Percentiles rank a stretch among this genome's conserved stretches.
Evolutionary conservation across 2,329 filamentous ascomycete species (phyloP).

Genomic region (Triangularia setosa): DNA sequence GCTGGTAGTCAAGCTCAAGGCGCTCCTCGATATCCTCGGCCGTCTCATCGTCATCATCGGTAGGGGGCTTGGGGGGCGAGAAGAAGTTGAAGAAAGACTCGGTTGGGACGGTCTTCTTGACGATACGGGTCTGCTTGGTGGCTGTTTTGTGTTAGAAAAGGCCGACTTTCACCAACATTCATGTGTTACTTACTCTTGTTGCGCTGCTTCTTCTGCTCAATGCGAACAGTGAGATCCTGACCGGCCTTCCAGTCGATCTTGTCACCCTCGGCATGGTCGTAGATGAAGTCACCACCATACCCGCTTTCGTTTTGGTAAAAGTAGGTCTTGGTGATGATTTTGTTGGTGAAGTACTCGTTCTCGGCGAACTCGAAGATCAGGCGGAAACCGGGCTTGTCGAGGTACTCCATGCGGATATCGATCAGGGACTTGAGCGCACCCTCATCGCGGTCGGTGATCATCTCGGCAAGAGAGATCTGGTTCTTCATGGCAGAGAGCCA

Average conservation of each 20-base stretch:
- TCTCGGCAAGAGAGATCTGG: slow-evolving; percentile 92
- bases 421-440: slow-evolving; percentile 82
- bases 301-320: slow-evolving; percentile 98
- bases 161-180: not conserved
- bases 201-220: slow-evolving; percentile 99
- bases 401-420: slow-evolving; percentile 98
- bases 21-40: slow-evolving; percentile 94
- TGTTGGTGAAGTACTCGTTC: slow-evolving; percentile 98
- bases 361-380: slow-evolving; percentile 95
- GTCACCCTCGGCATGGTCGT: slow-evolving; percentile 96
- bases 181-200: slow-evolving; percentile 83
- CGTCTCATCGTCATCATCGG: slow-evolving; percentile 69
- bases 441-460: slow-evolving; percentile 98
- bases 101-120: slow-evolving; percentile 98
- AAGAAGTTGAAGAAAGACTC: slow-evolving; percentile 99
- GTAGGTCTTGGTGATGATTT: slow-evolving; percentile 95
- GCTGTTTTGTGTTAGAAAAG: slow-evolving; percentile 49
- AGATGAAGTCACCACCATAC: slow-evolving; percentile 98
- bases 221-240: slow-evolving; percentile 87
- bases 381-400: slow-evolving; percentile 96
- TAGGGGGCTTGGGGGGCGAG: slow-evolving; percentile 83
- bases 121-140: slow-evolving; percentile 97
- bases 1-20: slow-evolving; percentile 95
- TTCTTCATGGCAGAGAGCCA: slow-evolving; percentile 99
- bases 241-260: slow-evolving; percentile 95